These are phyloP conservation scores for Cryptococcus wingfieldii DNA, from an alignment of 1,284 basidiomycete genomes.

Conservation along the genomic window DNA sequence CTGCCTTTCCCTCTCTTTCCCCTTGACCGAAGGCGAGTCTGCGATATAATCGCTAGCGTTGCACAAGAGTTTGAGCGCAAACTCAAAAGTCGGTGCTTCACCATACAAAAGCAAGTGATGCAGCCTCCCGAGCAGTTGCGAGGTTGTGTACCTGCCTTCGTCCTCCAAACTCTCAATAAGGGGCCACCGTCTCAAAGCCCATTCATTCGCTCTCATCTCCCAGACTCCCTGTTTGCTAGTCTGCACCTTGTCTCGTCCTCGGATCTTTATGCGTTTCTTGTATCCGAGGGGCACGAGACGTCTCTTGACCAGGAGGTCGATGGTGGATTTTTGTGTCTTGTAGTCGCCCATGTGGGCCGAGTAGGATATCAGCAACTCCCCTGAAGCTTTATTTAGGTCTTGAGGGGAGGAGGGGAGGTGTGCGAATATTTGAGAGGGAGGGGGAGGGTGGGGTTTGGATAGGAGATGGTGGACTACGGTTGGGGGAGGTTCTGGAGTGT, in stretches of 20 bases:
- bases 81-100: conserved; percentile 3
- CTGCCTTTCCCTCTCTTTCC: neutral
- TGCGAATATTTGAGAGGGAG: conserved; percentile 1
- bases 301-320: conserved; percentile 4
- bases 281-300: conserved; percentile 5
- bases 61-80: conserved; percentile 2
- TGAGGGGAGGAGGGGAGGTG: conserved; percentile 2
- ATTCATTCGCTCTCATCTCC: conserved; percentile 7
- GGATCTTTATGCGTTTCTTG: neutral
- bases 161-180: conserved; percentile 5
- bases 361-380: conserved; percentile 7
- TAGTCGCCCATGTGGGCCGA: conserved; percentile 8
- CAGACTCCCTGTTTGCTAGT: neutral
- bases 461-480: conserved; percentile 6
- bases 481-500: neutral
- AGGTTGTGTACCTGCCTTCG: neutral
- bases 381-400: conserved; percentile 5
- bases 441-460: conserved; percentile 9
- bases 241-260: neutral
- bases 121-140: conserved; percentile 4
- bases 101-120: conserved; percentile 11
- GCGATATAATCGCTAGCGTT: neutral
- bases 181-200: conserved; percentile 9
- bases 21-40: neutral
- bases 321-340: conserved; percentile 4